Conservation (phyloP, 371 early-diverging fungal species). For the Quaeritorhiza haematococci region DNA sequence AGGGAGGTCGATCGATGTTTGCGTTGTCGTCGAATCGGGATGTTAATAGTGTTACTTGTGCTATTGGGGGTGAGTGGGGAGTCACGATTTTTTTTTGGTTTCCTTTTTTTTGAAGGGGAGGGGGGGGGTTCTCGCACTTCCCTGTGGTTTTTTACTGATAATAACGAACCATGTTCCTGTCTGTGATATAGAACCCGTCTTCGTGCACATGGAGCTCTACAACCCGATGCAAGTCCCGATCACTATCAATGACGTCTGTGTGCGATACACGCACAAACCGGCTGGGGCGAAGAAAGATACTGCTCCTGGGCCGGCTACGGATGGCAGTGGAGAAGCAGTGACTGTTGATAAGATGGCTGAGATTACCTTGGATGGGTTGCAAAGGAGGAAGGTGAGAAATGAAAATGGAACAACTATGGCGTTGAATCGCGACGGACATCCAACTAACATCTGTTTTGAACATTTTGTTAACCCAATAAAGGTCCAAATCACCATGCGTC, state of each 20-base stretch:
- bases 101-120: background rate
- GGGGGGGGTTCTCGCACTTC: background rate
- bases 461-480: too few species aligned
- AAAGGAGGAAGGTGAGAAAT: too few species aligned
- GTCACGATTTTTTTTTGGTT: background rate
- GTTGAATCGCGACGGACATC: too few species aligned
- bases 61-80: slow-evolving; percentile 58
- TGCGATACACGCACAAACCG: too few species aligned
- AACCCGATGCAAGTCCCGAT: slow-evolving; percentile 65
- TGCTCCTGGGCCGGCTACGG: slow-evolving; percentile 42
- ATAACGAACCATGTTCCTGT: background rate
- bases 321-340: slow-evolving; percentile 4
- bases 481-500: slow-evolving; percentile 68
- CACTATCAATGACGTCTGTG: slow-evolving; percentile 50
- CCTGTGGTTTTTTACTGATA: background rate
- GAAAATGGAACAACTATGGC: too few species aligned
- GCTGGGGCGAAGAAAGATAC: too few species aligned
- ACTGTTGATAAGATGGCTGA: background rate
- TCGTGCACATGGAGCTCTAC: slow-evolving; percentile 52
- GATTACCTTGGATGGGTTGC: background rate
- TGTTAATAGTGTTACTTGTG: slow-evolving; percentile 54
- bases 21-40: slow-evolving; percentile 30
- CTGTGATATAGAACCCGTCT: slow-evolving; percentile 54
- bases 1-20: background rate
- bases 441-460: too few species aligned